Base-by-base conservation (phyloP, 352 stramenopile genomes). In the Aphanomyces cochlioides region DNA sequence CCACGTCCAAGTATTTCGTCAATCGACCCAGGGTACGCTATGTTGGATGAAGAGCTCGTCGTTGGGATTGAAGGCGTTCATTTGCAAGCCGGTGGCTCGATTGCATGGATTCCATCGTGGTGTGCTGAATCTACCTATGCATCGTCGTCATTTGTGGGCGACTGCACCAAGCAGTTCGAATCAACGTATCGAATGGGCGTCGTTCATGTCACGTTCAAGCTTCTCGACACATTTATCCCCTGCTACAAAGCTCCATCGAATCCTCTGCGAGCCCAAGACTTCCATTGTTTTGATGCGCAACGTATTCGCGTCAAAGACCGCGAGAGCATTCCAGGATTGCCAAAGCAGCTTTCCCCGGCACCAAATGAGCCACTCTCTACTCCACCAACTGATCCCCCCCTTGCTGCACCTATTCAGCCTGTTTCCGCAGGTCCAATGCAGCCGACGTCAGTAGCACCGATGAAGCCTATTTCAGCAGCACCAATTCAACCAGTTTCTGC, bases 41-140 rank as follows among this genome's bases (percentile, higher is more conserved):
- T 95, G 41, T 48, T 93, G 7, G 76, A 88, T 41, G 87, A 95
- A 80, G 85, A 93, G 56, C 66, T 93, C 21, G 63, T 85, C 67
- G 78, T 88, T 64, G 36, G 80, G 4, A 65, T 95, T 21, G 75
- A 88, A 40, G 87, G 87, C 19, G 84, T 86, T 64, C 85, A 95
- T 47, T 56, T 95, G n/a, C 86, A 90, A 34, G 78, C 82, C 12
- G 87, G 85, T 37, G 87, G 84, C 37, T 88, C 72, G 13, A 73
- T 95, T 38, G 81, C 79, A 2, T 95, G 87, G 87, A 84, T 90
- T 43, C 80, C 87, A 21, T 92, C 90, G 66, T 93, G 85, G 85
- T 87, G 87, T 21, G 92, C 60, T 19, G 17, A 37, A 15, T 67
- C 60, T 21, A 67, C 60, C 13, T 67, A 58, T 58, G 60, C 36